Conservation (phyloP, 805 yeast genomes). For the Debaryomyces tyrocola region DNA sequence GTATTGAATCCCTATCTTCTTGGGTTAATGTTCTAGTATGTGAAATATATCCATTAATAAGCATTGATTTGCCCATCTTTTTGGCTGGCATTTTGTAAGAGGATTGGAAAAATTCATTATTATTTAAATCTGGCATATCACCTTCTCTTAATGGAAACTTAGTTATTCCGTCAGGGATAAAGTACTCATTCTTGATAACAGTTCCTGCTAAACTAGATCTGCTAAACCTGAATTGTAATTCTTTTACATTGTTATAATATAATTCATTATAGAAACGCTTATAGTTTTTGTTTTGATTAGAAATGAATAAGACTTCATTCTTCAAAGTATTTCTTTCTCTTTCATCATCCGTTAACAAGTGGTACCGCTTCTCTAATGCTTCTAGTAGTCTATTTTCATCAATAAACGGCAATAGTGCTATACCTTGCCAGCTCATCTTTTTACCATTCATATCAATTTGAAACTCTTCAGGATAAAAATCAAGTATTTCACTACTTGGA, state of each 20-base stretch:
- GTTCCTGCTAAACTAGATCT: slow-evolving; percentile 61
- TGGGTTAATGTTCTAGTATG: slow-evolving; percentile 59
- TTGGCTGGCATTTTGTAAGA: slow-evolving; percentile 63
- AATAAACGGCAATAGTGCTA: slow-evolving; percentile 85
- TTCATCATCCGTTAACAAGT: slow-evolving; percentile 66
- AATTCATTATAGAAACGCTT: slow-evolving; percentile 34
- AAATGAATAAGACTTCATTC: slow-evolving; percentile 66
- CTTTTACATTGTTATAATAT: slow-evolving; percentile 37
- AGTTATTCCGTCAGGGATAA: slow-evolving; percentile 32
- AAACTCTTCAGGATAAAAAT: slow-evolving; percentile 87
- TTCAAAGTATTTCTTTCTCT: slow-evolving; percentile 66
- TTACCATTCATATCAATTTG: slow-evolving; percentile 94
- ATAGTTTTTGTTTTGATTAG: slow-evolving; percentile 58
- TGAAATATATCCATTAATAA: slow-evolving; percentile 74
- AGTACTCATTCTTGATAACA: slow-evolving; percentile 37
- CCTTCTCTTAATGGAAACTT: slow-evolving; percentile 50
- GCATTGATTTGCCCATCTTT: slow-evolving; percentile 72
- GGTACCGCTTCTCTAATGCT: slow-evolving; percentile 66
- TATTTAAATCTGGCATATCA: slow-evolving; percentile 45
- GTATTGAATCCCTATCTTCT: slow-evolving; percentile 65
- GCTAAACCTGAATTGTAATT: slow-evolving; percentile 45
- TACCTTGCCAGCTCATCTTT: slow-evolving; percentile 93
- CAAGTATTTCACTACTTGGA: slow-evolving; percentile 78
- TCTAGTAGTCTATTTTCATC: slow-evolving; percentile 73
- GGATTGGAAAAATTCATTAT: slow-evolving; percentile 40